A percentile compares a stretch with the other conserved stretches of the same genome.
phyloP scores from a whole-genome alignment of 352 stramenopile species.

The Hyaloperonospora brassicae region DNA sequence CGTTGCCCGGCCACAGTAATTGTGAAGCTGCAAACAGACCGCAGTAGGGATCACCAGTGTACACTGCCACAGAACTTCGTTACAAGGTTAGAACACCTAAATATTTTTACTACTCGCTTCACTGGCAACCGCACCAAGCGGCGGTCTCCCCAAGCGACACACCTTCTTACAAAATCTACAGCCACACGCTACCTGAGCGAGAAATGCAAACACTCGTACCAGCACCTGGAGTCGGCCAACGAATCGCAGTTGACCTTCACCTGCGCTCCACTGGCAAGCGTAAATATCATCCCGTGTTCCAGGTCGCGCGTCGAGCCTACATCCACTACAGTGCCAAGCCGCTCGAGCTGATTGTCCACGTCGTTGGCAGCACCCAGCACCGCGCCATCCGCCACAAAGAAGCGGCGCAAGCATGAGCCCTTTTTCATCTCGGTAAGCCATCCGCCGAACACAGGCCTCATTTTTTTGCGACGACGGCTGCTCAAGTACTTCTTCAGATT shows the following conservation, averaged over 20 bases:
- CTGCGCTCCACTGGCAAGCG: slow-evolving; percentile 43
- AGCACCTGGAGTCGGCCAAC: slow-evolving; percentile 53
- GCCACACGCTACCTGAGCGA: slow-evolving; percentile 22
- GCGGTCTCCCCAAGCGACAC: background rate
- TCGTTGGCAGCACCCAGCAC: slow-evolving; percentile 68
- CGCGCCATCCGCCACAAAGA: slow-evolving; percentile 68
- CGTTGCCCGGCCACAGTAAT: too few species aligned
- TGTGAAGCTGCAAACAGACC: too few species aligned
- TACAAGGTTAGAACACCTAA: slow-evolving; percentile 19
- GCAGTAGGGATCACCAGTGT: too few species aligned
- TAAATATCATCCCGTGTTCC: slow-evolving; percentile 62
- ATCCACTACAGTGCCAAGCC: slow-evolving; percentile 54
- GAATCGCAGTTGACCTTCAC: slow-evolving; percentile 72
- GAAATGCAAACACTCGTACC: slow-evolving; percentile 67
- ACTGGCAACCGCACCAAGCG: slow-evolving; percentile 1
- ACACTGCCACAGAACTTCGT: too few species aligned
- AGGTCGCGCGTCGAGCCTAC: slow-evolving; percentile 53
- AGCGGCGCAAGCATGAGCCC: slow-evolving; percentile 42
- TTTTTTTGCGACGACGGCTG: slow-evolving; percentile 56
- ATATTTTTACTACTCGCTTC: slow-evolving; percentile 19
- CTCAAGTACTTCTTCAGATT: slow-evolving; percentile 64
- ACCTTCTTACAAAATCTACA: slow-evolving; percentile 31
- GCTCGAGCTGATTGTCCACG: slow-evolving; percentile 69
- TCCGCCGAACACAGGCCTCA: slow-evolving; percentile 61
- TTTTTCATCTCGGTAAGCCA: slow-evolving; percentile 66